Percentiles rank a stretch among this genome's conserved stretches.
Conservation (phyloP, 768 basidiomycete genomes). For the Cyathus striatus region DNA sequence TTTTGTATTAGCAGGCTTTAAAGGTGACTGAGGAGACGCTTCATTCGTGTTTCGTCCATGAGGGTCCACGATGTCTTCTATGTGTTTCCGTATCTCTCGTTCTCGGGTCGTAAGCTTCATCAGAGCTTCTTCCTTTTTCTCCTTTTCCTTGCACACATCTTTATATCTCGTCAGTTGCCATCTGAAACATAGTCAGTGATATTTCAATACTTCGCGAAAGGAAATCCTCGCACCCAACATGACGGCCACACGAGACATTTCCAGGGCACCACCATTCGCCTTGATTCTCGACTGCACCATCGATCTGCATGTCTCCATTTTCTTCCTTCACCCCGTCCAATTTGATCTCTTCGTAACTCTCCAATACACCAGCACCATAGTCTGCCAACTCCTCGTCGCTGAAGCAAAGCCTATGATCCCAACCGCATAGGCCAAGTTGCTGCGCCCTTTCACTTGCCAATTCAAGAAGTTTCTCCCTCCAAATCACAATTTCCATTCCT, state of each 20-base stretch:
- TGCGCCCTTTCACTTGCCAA: conserved; percentile 66
- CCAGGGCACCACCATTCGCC: conserved; percentile 79
- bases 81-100: conserved; percentile 70
- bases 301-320: conserved; percentile 34
- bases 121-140: conserved; percentile 65
- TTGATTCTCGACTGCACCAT: conserved; percentile 31
- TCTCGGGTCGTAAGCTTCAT: conserved; percentile 67
- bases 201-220: conserved; percentile 2
- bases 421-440: conserved; percentile 71
- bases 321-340: conserved; percentile 30
- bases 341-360: conserved; percentile 56
- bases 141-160: conserved; percentile 72
- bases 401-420: conserved; percentile 82
- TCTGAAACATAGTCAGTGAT: conserved; percentile 26
- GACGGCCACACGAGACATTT: conserved; percentile 72
- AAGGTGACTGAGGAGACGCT: conserved; percentile 23
- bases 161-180: conserved; percentile 77
- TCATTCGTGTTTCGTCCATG: conserved; percentile 30
- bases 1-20: conserved; percentile 30
- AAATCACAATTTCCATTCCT: conserved; percentile 62
- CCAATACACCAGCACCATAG: conserved; percentile 59
- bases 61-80: conserved; percentile 68
- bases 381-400: conserved; percentile 78
- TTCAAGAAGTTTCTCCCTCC: conserved; percentile 66
- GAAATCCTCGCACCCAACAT: conserved; percentile 61